Percentiles rank a stretch among this genome's conserved stretches.
Evolutionary conservation across 495 filamentous ascomycete genomes (phyloP).

Genomic region (Xylaria telfairii): DNA sequence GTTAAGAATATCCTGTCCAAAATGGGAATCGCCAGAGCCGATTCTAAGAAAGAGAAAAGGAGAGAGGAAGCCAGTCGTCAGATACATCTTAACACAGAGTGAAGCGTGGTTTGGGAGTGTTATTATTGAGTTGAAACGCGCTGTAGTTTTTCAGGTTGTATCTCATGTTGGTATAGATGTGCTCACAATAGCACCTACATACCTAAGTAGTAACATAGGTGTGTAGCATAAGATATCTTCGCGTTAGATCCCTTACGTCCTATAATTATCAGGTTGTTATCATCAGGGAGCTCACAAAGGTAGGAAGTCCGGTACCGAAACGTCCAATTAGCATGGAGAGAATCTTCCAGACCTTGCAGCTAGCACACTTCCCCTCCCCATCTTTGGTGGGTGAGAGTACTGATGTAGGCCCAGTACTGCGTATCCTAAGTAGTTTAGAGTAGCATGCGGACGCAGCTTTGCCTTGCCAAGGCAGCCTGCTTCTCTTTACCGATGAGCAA

Average conservation of each 20-base stretch:
- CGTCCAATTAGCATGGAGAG: background rate
- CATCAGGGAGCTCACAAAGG: background rate
- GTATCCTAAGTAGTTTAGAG: background rate
- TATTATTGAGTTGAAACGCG: background rate
- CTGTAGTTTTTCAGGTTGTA: background rate
- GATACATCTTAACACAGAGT: slow-evolving; percentile 22
- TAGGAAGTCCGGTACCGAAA: background rate
- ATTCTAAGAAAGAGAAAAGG: slow-evolving; percentile 33
- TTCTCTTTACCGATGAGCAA: background rate
- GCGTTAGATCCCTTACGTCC: background rate
- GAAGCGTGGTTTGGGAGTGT: background rate
- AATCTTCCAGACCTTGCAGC: no score
- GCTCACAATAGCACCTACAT: background rate
- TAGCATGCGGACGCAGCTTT: background rate
- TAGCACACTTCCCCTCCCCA: background rate
- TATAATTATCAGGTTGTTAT: background rate
- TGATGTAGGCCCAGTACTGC: background rate
- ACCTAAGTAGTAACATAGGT: background rate
- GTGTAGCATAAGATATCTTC: background rate
- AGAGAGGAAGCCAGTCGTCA: slow-evolving; percentile 33
- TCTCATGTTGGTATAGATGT: background rate
- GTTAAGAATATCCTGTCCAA: slow-evolving; percentile 32
- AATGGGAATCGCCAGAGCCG: slow-evolving; percentile 30
- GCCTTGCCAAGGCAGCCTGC: background rate
- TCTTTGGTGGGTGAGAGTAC: background rate